Evolutionary conservation across 371 early-diverging fungal species (phyloP).

Genomic region (Syncephalastrum contaminatum): DNA sequence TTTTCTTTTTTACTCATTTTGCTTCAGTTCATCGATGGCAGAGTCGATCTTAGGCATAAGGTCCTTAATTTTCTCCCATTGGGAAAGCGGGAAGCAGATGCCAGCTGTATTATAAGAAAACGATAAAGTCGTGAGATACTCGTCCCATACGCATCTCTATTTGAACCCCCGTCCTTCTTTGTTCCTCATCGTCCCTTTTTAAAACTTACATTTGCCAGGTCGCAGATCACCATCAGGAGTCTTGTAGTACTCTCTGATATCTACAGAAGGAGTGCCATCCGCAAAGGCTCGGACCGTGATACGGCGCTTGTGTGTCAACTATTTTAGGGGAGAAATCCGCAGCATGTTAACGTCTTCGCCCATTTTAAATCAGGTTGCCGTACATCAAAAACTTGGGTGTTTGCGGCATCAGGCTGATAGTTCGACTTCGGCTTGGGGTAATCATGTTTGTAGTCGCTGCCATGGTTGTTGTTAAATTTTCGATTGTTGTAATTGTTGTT

Average conservation of each 20-base stretch:
- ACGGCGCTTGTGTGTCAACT: constrained; percentile 14
- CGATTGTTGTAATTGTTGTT: no score
- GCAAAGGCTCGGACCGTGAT: constrained; percentile 9
- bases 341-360: no score
- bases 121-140: no score
- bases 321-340: constrained; percentile 13
- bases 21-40: constrained; percentile 17
- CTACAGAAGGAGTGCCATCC: constrained; percentile 15
- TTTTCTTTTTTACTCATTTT: neutral
- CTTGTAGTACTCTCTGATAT: constrained; percentile 15
- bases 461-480: no score
- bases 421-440: no score
- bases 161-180: neutral
- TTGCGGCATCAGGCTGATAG: no score
- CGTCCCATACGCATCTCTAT: no score
- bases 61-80: constrained; percentile 27
- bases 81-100: constrained; percentile 24
- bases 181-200: neutral
- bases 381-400: no score
- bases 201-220: constrained; percentile 15
- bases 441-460: no score
- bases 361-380: no score
- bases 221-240: constrained; percentile 11
- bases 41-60: constrained; percentile 23
- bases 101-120: constrained; percentile 11